phyloP scores from a whole-genome alignment of 805 yeast species.

The Cephaloascus fragrans region DNA sequence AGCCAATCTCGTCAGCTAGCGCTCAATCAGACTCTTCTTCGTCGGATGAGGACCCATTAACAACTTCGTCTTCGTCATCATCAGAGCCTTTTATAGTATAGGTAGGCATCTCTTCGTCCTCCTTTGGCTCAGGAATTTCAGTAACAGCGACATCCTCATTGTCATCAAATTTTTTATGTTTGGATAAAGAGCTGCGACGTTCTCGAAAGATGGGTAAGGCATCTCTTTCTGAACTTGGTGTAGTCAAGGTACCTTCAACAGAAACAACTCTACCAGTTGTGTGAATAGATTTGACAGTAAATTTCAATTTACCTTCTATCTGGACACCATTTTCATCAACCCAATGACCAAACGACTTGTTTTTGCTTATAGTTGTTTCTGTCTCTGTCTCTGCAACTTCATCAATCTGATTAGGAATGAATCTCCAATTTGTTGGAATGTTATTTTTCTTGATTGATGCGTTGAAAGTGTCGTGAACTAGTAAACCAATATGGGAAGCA shows the following conservation, averaged over 20 bases:
- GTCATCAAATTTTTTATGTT: constrained; percentile 42
- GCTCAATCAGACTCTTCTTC: constrained; percentile 13
- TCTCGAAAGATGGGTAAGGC: constrained; percentile 44
- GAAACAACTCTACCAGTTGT: constrained; percentile 77
- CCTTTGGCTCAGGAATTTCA: constrained; percentile 2
- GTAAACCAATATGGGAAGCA: constrained; percentile 87
- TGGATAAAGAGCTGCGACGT: constrained; percentile 19
- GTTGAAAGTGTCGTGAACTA: constrained; percentile 89
- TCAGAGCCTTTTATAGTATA: constrained; percentile 5
- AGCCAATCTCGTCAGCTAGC: no score
- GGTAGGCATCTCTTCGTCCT: constrained; percentile 8
- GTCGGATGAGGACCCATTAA: constrained; percentile 14
- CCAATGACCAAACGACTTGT: constrained; percentile 80
- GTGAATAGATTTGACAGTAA: constrained; percentile 64
- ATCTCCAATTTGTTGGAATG: constrained; percentile 83
- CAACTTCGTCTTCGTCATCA: constrained; percentile 10
- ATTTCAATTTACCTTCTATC: constrained; percentile 74
- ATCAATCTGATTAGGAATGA: constrained; percentile 71
- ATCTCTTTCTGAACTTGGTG: constrained; percentile 47
- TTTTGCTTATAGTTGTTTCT: constrained; percentile 14
- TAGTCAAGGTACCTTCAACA: constrained; percentile 75
- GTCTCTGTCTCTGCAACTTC: constrained; percentile 23
- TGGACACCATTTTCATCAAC: constrained; percentile 61
- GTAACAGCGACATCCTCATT: constrained; percentile 6
- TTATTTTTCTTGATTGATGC: constrained; percentile 80